Percentiles rank a stretch among this genome's conserved stretches.
phyloP scores from a whole-genome alignment of 2,329 filamentous ascomycete genomes.

The Fusarium incarnatum region DNA sequence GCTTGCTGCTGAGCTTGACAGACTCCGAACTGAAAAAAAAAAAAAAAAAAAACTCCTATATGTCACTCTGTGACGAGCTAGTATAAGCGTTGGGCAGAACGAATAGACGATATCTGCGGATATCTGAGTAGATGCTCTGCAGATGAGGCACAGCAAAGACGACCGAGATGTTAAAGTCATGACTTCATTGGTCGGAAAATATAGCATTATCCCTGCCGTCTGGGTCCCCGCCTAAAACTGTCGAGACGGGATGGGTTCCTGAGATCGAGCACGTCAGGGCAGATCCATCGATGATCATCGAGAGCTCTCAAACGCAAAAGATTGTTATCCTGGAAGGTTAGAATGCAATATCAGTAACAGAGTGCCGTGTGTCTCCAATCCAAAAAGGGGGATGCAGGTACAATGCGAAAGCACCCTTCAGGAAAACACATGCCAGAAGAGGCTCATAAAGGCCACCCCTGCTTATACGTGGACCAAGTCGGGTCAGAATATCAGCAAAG shows the following conservation, averaged over 20 bases:
- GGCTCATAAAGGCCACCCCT: conserved; percentile 2
- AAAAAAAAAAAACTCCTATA: too few species aligned
- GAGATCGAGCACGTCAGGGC: conserved; percentile 9
- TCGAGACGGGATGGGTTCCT: conserved; percentile 10
- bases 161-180: not conserved
- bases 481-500: not conserved
- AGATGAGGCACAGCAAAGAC: conserved; percentile 4
- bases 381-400: conserved; percentile 8
- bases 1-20: not conserved
- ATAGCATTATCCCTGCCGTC: conserved; percentile 9
- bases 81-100: not conserved
- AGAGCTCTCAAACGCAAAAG: not conserved
- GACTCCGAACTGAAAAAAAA: not conserved
- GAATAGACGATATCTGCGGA: not conserved
- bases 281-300: conserved; percentile 25
- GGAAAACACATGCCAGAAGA: conserved; percentile 15
- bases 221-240: conserved; percentile 3
- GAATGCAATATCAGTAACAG: not conserved
- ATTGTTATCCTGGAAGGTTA: not conserved
- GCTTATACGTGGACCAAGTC: not conserved
- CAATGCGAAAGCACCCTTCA: conserved; percentile 9
- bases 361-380: not conserved
- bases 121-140: conserved; percentile 5
- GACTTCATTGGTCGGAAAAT: conserved; percentile 21
- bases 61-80: too few species aligned